These are phyloP conservation scores for Zygosaccharomyces pseudobailii DNA, from an alignment of 1,139 yeast genomes.

Conservation along the genomic window DNA sequence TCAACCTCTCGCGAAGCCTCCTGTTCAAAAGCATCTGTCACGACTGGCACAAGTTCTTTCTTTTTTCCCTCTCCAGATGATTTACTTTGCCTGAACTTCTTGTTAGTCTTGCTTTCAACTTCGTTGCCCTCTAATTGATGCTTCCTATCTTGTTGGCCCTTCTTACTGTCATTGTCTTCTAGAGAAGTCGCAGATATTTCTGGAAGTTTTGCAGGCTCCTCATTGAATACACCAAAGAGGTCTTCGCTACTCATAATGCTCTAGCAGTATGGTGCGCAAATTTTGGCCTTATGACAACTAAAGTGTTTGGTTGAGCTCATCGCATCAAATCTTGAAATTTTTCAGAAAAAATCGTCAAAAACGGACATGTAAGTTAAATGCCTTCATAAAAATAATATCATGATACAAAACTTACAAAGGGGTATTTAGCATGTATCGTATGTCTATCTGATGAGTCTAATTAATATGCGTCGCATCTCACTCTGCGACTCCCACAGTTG, in stretches of 20 bases:
- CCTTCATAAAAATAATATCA: not conserved
- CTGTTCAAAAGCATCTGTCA: conserved; percentile 83
- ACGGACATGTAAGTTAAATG: not conserved
- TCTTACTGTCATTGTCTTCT: conserved; percentile 6
- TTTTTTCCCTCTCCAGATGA: conserved; percentile 36
- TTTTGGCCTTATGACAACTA: not conserved
- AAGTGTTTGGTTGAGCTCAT: conserved; percentile 6
- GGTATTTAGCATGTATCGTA: conserved; percentile 5
- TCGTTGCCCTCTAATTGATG: conserved; percentile 18
- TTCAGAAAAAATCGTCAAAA: conserved; percentile 3
- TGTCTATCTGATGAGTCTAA: no score
- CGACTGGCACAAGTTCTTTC: conserved; percentile 53
- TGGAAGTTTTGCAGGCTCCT: conserved; percentile 43
- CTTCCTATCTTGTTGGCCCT: conserved; percentile 11
- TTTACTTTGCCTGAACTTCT: conserved; percentile 29
- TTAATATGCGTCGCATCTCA: no score
- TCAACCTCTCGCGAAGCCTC: conserved; percentile 87
- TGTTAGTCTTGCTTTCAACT: conserved; percentile 8
- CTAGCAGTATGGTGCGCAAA: not conserved
- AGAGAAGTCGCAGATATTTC: conserved; percentile 18
- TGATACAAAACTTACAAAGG: not conserved
- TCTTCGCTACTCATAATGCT: conserved; percentile 42
- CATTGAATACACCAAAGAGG: conserved; percentile 65
- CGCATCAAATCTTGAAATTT: conserved; percentile 9
- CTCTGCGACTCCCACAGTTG: not conserved